phyloP scores from a whole-genome alignment of 768 basidiomycete genomes.

The Serendipita sp. region DNA sequence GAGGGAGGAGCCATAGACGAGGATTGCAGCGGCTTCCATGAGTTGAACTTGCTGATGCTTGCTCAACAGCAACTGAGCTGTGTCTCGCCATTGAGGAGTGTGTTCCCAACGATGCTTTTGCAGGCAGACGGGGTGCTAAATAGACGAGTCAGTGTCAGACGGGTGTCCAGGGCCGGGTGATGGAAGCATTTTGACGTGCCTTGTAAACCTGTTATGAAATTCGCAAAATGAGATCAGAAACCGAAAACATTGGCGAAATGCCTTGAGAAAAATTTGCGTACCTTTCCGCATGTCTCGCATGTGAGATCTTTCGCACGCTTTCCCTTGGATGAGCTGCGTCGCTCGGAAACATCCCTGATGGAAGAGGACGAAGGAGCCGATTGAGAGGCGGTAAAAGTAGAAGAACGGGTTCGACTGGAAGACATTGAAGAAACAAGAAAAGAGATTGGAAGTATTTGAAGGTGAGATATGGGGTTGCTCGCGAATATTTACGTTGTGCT shows the following conservation, averaged over 20 bases:
- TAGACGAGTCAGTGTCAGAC: not conserved
- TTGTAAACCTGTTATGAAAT: constrained; percentile 1
- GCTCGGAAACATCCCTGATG: not conserved
- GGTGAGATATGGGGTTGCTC: too few species aligned
- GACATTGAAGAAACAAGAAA: not conserved
- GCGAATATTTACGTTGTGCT: not conserved
- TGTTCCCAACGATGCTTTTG: constrained; percentile 99
- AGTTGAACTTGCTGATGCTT: constrained; percentile 97
- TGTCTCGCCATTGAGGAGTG: constrained; percentile 89
- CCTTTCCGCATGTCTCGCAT: constrained; percentile 3
- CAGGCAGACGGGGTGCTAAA: constrained; percentile 69
- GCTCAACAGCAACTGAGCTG: constrained; percentile 74
- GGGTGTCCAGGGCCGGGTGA: not conserved
- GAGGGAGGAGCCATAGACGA: constrained; percentile 72
- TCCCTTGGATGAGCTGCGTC: not conserved
- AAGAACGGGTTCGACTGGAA: not conserved
- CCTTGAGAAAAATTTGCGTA: not conserved
- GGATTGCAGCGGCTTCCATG: constrained; percentile 91
- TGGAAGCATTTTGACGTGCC: not conserved
- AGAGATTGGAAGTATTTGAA: too few species aligned
- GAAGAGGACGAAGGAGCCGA: constrained; percentile 2
- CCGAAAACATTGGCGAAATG: too few species aligned
- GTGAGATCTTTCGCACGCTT: not conserved
- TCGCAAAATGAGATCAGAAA: not conserved
- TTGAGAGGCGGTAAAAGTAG: not conserved